Evolutionary conservation across 2,329 filamentous ascomycete genomes (phyloP).

Genomic region (Cladosporium sp.): DNA sequence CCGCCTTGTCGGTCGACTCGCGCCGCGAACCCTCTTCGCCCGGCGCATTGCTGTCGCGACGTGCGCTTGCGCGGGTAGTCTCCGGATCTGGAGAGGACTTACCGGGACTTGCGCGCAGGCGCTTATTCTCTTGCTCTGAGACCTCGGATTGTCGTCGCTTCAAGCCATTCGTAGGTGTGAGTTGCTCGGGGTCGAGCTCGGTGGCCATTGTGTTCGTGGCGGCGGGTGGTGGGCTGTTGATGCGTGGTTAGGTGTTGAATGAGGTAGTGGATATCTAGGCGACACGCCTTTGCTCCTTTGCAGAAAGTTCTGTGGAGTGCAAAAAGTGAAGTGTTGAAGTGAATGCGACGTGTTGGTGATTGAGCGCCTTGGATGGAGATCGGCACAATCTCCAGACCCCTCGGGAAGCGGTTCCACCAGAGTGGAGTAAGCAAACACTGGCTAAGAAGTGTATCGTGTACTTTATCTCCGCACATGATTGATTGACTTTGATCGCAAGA

Average conservation of each 20-base stretch:
- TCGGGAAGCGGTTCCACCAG: neutral
- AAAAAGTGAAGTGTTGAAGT: neutral
- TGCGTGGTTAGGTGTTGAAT: neutral
- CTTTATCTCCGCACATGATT: neutral
- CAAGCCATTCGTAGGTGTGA: slow-evolving; percentile 23
- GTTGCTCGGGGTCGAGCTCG: slow-evolving; percentile 9
- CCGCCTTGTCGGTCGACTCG: slow-evolving; percentile 14
- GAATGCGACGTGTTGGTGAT: neutral
- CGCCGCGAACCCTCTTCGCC: neutral
- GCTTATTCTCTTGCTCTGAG: slow-evolving; percentile 30
- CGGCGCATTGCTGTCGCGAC: neutral
- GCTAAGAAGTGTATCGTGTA: neutral
- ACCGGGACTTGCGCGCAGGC: slow-evolving; percentile 33
- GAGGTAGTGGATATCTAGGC: neutral
- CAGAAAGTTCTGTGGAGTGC: neutral
- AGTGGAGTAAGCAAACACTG: slow-evolving; percentile 5
- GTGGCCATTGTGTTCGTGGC: slow-evolving; percentile 5
- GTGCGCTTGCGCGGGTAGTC: neutral
- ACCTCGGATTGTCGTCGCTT: slow-evolving; percentile 31
- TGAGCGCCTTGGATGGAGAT: neutral
- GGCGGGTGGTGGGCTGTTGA: neutral
- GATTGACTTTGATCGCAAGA: neutral
- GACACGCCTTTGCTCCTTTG: neutral
- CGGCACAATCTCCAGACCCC: neutral
- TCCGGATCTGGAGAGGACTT: slow-evolving; percentile 28